Percentiles rank a stretch among this genome's conserved stretches.
Evolutionary conservation across 805 yeast species (phyloP).

Genomic region (Osmozyma mogii): DNA sequence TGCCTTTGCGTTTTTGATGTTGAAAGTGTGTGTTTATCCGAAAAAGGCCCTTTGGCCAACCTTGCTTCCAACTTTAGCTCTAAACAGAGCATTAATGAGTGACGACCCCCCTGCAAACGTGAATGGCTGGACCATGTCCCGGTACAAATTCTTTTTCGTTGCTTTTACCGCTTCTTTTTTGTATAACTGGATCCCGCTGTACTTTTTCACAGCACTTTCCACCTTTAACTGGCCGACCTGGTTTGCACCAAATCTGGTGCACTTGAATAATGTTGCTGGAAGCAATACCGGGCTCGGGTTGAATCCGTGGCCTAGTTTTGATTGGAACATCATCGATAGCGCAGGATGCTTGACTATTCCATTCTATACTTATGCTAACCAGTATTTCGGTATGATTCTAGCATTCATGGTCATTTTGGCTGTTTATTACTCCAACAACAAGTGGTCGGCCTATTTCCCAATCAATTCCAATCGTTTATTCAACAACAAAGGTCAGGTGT

Average conservation of each 20-base stretch:
- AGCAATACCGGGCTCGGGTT: constrained; percentile 31
- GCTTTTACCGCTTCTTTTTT: constrained; percentile 26
- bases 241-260: constrained; percentile 32
- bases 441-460: constrained; percentile 45
- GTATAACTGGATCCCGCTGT: constrained; percentile 37
- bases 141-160: constrained; percentile 31
- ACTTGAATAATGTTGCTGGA: constrained; percentile 33
- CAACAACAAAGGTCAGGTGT: constrained; percentile 43
- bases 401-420: constrained; percentile 25
- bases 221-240: constrained; percentile 40
- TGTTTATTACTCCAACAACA: constrained; percentile 39
- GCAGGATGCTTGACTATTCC: constrained; percentile 35
- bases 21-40: constrained; percentile 44
- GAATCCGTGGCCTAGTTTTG: constrained; percentile 36
- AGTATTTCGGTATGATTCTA: constrained; percentile 27
- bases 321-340: constrained; percentile 34
- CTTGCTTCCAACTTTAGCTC: constrained; percentile 34
- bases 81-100: constrained; percentile 33
- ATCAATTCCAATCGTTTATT: constrained; percentile 45
- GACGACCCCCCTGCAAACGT: constrained; percentile 16
- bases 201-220: constrained; percentile 31
- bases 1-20: constrained; percentile 58
- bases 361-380: constrained; percentile 35
- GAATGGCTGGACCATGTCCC: constrained; percentile 36
- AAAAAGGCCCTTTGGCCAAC: constrained; percentile 39